phyloP scores from a whole-genome alignment of 2,329 filamentous ascomycete genomes.

The Coniochaeta sp. region DNA sequence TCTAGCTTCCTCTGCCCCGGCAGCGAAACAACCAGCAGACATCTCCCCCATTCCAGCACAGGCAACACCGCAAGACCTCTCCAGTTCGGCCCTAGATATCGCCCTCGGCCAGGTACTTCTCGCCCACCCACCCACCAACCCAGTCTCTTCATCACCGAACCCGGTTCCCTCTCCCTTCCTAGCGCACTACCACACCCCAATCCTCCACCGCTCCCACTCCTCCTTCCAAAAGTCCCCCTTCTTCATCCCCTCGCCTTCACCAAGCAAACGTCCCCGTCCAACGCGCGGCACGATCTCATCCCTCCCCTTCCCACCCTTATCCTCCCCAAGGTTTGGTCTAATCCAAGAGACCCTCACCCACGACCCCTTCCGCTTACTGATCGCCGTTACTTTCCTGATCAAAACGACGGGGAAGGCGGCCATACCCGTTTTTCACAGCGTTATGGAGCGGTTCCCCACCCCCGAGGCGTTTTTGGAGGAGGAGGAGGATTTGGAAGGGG shows the following conservation, averaged over 20 bases:
- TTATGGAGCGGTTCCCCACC: slow-evolving; percentile 64
- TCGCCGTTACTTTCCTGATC: slow-evolving; percentile 81
- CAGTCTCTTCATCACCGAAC: not conserved
- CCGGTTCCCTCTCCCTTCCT: not conserved
- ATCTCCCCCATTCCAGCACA: not conserved
- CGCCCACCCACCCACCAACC: not conserved
- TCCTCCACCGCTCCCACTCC: not conserved
- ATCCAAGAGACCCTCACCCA: slow-evolving; percentile 74
- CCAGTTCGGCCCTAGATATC: not conserved
- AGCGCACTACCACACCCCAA: slow-evolving; percentile 1
- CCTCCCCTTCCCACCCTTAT: slow-evolving; percentile 62
- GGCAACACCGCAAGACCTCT: not conserved
- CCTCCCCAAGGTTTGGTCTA: slow-evolving; percentile 61
- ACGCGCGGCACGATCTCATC: slow-evolving; percentile 41
- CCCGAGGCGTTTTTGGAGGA: slow-evolving; percentile 50
- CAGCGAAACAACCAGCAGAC: too few species aligned
- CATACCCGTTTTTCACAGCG: slow-evolving; percentile 65
- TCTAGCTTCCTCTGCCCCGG: too few species aligned
- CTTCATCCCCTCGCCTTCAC: slow-evolving; percentile 16
- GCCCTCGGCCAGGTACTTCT: not conserved
- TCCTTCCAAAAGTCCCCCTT: slow-evolving; percentile 27
- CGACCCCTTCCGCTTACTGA: slow-evolving; percentile 71
- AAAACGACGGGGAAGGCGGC: slow-evolving; percentile 68
- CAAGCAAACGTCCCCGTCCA: slow-evolving; percentile 21
- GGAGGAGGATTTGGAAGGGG: slow-evolving; percentile 32